Percentiles rank a stretch among this genome's conserved stretches.
Evolutionary conservation across 176 grass and related monocot species (phyloP).

Genomic region (Phragmites australis): DNA sequence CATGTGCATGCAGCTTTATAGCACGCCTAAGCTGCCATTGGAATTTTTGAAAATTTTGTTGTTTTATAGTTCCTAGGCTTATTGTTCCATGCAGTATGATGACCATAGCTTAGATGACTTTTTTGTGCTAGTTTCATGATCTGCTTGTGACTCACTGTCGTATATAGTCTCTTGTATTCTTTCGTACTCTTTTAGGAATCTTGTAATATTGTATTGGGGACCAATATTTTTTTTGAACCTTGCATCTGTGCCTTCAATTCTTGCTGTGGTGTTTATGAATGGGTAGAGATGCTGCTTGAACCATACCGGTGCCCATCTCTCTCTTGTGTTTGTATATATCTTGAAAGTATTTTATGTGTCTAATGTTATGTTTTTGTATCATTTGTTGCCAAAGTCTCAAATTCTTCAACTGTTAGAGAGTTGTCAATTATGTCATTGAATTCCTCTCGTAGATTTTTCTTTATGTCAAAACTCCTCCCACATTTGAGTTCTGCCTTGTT

Average conservation of each 20-base stretch:
- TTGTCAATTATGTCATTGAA: neutral
- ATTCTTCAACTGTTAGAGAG: neutral
- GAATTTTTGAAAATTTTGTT: neutral
- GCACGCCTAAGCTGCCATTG: neutral
- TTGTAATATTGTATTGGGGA: neutral
- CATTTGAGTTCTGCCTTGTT: neutral
- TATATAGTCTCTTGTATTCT: neutral
- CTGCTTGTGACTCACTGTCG: neutral
- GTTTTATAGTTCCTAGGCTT: neutral
- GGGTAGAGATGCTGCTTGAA: neutral
- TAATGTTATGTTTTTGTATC: no score
- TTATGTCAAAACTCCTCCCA: neutral
- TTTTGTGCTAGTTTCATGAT: neutral
- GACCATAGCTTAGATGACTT: neutral
- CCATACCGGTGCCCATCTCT: neutral
- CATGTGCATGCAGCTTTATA: neutral
- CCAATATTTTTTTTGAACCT: neutral
- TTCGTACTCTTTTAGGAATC: neutral
- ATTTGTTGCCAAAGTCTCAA: no score
- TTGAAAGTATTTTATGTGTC: neutral
- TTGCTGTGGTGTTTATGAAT: neutral
- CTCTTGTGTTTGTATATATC: neutral
- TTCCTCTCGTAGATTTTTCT: neutral
- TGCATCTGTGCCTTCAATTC: neutral
- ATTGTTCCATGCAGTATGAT: neutral